Evolutionary conservation across 441 rosid genomes (phyloP).

Genomic region (Adansonia madagascariensis): DNA sequence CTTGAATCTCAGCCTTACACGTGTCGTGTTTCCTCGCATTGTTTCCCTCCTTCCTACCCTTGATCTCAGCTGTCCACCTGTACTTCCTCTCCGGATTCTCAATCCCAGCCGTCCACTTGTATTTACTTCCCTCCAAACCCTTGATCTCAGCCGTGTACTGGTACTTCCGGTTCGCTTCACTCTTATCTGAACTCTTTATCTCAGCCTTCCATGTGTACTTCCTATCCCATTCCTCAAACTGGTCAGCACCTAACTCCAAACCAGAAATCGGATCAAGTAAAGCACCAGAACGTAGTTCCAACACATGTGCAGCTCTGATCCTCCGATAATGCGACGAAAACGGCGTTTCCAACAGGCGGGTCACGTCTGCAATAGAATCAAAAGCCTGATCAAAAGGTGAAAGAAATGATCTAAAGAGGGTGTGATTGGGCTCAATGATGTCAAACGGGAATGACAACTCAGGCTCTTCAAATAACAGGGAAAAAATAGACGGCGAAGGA

Average conservation of each 20-base stretch:
- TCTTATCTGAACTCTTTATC: neutral
- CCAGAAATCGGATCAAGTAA: slow-evolving; percentile 2
- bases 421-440: neutral
- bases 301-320: neutral
- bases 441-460: neutral
- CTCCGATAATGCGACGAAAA: neutral
- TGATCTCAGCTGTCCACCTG: slow-evolving; percentile 3
- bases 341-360: neutral
- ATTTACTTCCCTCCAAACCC: neutral
- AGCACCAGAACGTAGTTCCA: neutral
- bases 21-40: neutral
- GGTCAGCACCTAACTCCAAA: slow-evolving; percentile 7
- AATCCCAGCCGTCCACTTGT: slow-evolving; percentile 20
- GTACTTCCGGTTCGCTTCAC: neutral
- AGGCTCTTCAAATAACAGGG: neutral
- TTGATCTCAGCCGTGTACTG: neutral
- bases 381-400: slow-evolving; percentile 6
- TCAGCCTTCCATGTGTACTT: slow-evolving; percentile 10
- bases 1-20: neutral
- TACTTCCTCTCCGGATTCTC: neutral
- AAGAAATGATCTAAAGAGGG: neutral
- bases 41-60: neutral
- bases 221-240: neutral
- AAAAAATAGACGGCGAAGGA: neutral
- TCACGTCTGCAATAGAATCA: neutral